Evolutionary conservation across 345 rosid genomes (phyloP), one percentile per base, ranked within the genome.

Genomic region (Salix suchowensis): DNA sequence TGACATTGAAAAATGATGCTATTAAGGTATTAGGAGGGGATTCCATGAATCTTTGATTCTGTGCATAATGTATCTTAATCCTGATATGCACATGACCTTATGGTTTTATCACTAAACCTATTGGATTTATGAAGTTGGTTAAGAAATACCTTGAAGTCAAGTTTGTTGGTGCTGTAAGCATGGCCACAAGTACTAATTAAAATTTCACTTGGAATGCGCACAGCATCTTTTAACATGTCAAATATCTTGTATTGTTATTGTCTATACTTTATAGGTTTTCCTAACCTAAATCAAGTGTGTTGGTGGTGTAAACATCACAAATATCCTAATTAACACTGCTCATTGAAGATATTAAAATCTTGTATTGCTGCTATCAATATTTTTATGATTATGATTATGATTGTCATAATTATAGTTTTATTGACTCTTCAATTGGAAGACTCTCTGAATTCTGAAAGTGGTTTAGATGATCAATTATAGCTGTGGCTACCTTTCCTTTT

Each of bases 401-500:
- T 26, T 32, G 6, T 48, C 23, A 26, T 28, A 19, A 19, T 65
- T 65, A 2, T 66, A n/a, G 12, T 32, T 19, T 44, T 65, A 50
- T n/a, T 34, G 4, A n/a, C 19, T 66, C 48, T n/a, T 64, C 32
- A 46, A 34, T 70, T n/a, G 12, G 66, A 75, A 68, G 67, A 70
- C 46, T 16, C 3, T 60, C 14, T 55, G 67, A 65, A 65, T 78
- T 48, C 19, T 48, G 54, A 48, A 48, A 48, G 54, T 48, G 19
- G 54, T 48, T 48, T 48, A 26, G 19, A 32, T 36, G 67, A 44
- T 81, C 18, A 44, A 65, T 64, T 71, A 70, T 77, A 66, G 66
- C 73, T 74, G 76, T 66, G 62, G 16, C 23, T 32, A 14, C 52
- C 78, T 18, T 73, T 79, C 58, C 37, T 37, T 70, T 71, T 52